Percentiles rank a stretch among this genome's conserved stretches.
Conservation (phyloP, 805 yeast genomes). For the Starmerella roubikii region DNA sequence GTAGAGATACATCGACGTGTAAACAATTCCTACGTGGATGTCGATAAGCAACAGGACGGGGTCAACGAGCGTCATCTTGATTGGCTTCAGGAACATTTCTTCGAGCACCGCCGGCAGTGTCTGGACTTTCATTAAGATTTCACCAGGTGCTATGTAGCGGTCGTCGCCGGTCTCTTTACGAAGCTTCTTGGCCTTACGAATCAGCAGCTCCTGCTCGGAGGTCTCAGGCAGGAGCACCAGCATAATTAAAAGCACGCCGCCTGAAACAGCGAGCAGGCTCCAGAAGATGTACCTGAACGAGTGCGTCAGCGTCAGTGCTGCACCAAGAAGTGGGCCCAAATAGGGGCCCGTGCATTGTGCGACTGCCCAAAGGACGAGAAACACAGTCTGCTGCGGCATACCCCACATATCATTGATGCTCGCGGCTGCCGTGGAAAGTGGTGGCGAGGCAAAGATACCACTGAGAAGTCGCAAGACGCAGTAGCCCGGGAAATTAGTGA, state of each 20-base stretch:
- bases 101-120: slow-evolving; percentile 4
- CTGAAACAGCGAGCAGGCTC: slow-evolving; percentile 32
- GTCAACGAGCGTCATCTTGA: slow-evolving; percentile 35
- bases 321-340: slow-evolving; percentile 45
- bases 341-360: slow-evolving; percentile 44
- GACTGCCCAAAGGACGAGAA: slow-evolving; percentile 39
- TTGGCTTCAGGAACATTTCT: slow-evolving; percentile 27
- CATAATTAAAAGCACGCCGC: slow-evolving; percentile 28
- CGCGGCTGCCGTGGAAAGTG: slow-evolving; percentile 47
- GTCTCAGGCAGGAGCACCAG: slow-evolving; percentile 38
- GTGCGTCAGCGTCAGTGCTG: slow-evolving; percentile 32
- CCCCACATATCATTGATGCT: slow-evolving; percentile 37
- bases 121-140: slow-evolving; percentile 7
- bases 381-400: slow-evolving; percentile 33
- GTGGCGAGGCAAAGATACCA: slow-evolving; percentile 46
- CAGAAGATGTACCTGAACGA: slow-evolving; percentile 46
- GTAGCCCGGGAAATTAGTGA: slow-evolving; percentile 37
- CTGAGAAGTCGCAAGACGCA: slow-evolving; percentile 38
- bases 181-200: slow-evolving; percentile 36
- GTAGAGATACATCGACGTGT: slow-evolving; percentile 42
- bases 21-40: slow-evolving; percentile 38
- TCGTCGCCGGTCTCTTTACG: slow-evolving; percentile 30
- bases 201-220: slow-evolving; percentile 32
- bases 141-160: slow-evolving; percentile 12
- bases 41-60: slow-evolving; percentile 44